These are phyloP conservation scores for Bryum argenteum DNA, from an alignment of 225 moss, liverwort and hornwort species.

Conservation along the genomic window DNA sequence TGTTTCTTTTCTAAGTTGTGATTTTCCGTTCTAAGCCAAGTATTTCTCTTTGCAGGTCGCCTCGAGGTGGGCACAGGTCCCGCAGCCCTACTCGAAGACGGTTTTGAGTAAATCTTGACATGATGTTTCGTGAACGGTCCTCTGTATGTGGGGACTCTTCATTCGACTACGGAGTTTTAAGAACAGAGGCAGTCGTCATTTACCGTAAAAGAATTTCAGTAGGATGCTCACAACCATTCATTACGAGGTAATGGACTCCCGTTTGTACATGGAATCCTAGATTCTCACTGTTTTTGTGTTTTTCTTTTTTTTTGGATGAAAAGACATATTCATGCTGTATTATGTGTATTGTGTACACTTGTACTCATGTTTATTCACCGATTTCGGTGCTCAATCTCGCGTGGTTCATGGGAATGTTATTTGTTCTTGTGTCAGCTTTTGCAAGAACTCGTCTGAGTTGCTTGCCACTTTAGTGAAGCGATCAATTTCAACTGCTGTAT, in stretches of 20 bases:
- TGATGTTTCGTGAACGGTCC: constrained; percentile 28
- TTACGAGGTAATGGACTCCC: constrained; percentile 37
- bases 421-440: constrained; percentile 8
- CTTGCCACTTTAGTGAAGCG: too few relatives aligned
- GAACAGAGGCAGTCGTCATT: constrained; percentile 25
- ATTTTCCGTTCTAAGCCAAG: constrained; percentile 14
- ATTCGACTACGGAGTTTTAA: constrained; percentile 26
- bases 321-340: constrained; percentile 20
- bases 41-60: constrained; percentile 61
- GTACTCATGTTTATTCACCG: constrained; percentile 28
- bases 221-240: constrained; percentile 38
- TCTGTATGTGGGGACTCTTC: constrained; percentile 22
- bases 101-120: constrained; percentile 41
- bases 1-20: neutral
- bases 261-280: constrained; percentile 41
- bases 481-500: too few relatives aligned
- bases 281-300: constrained; percentile 30
- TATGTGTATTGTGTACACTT: constrained; percentile 38
- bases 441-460: too few relatives aligned
- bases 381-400: constrained; percentile 11
- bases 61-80: constrained; percentile 90
- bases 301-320: constrained; percentile 29
- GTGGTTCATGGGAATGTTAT: constrained; percentile 8
- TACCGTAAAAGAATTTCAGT: constrained; percentile 22
- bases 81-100: constrained; percentile 84